These are phyloP conservation scores for Rhipidocladum racemiflorum DNA, from an alignment of 176 grass and related monocot genomes.

Conservation along the genomic window DNA sequence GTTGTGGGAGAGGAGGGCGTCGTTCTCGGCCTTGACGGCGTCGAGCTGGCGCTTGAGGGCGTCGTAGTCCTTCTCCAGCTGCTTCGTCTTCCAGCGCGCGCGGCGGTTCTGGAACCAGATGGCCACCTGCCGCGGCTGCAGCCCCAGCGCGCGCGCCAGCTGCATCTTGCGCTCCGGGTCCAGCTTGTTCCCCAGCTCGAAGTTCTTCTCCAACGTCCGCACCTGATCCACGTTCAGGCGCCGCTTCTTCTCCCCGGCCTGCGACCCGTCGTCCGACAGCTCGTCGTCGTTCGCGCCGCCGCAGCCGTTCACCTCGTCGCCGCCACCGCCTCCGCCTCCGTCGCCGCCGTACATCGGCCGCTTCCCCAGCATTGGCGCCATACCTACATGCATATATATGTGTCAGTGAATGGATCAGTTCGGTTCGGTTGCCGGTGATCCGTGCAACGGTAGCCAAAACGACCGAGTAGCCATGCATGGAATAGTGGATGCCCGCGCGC, in stretches of 20 bases:
- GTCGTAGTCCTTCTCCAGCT: conserved; percentile 94
- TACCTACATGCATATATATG: conserved; percentile 39
- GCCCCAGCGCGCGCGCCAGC: conserved; percentile 63
- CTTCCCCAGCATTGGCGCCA: conserved; percentile 76
- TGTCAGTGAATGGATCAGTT: background rate
- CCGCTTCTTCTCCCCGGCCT: conserved; percentile 88
- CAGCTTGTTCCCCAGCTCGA: conserved; percentile 89
- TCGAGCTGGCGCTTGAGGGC: conserved; percentile 73
- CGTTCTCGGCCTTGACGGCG: conserved; percentile 74
- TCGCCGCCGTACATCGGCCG: conserved; percentile 51
- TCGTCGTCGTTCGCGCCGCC: conserved; percentile 57
- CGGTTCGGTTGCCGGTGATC: background rate
- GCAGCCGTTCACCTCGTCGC: conserved; percentile 41
- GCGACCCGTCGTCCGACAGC: conserved; percentile 82
- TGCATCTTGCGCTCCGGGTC: conserved; percentile 88
- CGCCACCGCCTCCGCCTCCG: conserved; percentile 15
- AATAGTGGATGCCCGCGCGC: background rate
- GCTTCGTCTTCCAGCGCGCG: conserved; percentile 90
- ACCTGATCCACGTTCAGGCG: conserved; percentile 97
- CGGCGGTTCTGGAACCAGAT: conserved; percentile 96
- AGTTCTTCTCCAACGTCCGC: conserved; percentile 91
- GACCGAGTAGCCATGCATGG: background rate
- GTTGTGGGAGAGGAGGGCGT: conserved; percentile 72
- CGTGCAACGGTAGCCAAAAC: background rate
- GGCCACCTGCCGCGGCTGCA: conserved; percentile 85